A percentile compares a stretch with the other conserved stretches of the same genome.
phyloP scores from a whole-genome alignment of 2,329 filamentous ascomycete genomes.

The Lasiodiplodia citricola region DNA sequence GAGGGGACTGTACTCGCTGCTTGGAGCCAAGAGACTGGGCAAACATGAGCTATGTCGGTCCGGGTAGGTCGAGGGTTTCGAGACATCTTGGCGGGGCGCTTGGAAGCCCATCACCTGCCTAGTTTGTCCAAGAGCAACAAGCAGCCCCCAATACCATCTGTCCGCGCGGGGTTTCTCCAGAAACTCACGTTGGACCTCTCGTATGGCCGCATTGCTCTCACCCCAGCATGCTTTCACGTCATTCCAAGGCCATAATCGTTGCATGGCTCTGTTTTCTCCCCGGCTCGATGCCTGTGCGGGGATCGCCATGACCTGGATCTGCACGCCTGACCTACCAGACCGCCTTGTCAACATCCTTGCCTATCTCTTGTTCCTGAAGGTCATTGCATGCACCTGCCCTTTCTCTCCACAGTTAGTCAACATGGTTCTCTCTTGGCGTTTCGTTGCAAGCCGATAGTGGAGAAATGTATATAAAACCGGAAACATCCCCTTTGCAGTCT shows the following conservation, averaged over 20 bases:
- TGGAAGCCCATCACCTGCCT: slow-evolving; percentile 11
- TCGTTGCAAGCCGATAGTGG: not conserved
- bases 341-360: not conserved
- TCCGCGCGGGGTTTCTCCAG: slow-evolving; percentile 3
- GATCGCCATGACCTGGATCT: not conserved
- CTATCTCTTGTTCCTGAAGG: slow-evolving; percentile 22
- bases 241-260: not conserved
- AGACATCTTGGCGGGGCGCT: slow-evolving; percentile 10
- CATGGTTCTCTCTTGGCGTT: slow-evolving; percentile 4
- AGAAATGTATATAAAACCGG: slow-evolving; percentile 1
- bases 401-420: not conserved
- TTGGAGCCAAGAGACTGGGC: slow-evolving; percentile 20
- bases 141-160: slow-evolving; percentile 11
- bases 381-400: slow-evolving; percentile 3
- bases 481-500: not conserved
- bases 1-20: not conserved
- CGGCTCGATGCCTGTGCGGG: not conserved
- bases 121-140: not conserved
- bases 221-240: slow-evolving; percentile 4
- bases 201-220: not conserved
- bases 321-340: not conserved
- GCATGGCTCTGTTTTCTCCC: not conserved
- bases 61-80: slow-evolving; percentile 5
- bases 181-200: not conserved
- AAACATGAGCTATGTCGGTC: slow-evolving; percentile 3